Percentiles rank a stretch among this genome's conserved stretches.
phyloP scores from a whole-genome alignment of 345 rosid genomes.

The Geranium rotundifolium region DNA sequence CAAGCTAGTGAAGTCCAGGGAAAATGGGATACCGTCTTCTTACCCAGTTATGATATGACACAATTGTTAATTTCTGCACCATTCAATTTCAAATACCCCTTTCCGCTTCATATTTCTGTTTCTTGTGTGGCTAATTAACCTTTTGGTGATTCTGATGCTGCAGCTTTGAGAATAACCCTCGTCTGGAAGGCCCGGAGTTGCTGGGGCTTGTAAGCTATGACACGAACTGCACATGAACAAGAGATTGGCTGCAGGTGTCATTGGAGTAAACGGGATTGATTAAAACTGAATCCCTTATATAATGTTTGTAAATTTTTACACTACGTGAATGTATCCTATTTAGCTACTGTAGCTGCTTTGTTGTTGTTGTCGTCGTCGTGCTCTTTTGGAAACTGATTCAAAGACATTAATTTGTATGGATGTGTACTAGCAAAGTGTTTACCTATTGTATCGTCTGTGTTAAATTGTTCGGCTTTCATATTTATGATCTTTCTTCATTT shows the following conservation, averaged over 20 bases:
- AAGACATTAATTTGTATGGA: no score
- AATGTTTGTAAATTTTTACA: background rate
- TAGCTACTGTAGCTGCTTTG: background rate
- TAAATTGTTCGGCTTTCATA: no score
- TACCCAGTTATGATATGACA: no score
- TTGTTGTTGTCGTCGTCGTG: no score
- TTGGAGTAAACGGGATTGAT: background rate
- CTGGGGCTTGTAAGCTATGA: conserved; percentile 83
- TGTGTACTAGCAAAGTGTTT: no score
- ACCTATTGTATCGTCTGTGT: no score
- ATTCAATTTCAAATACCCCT: background rate
- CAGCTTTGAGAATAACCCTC: conserved; percentile 86
- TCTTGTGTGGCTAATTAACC: background rate
- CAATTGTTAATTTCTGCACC: background rate
- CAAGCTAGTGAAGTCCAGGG: no score
- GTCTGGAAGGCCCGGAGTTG: conserved; percentile 87
- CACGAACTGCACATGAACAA: conserved; percentile 62
- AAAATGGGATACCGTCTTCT: no score
- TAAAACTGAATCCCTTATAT: background rate
- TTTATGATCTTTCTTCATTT: no score
- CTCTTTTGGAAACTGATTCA: no score
- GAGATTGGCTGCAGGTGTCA: conserved; percentile 2
- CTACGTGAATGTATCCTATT: background rate
- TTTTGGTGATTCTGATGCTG: conserved; percentile 4
- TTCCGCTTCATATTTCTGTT: background rate